Evolutionary conservation across 495 filamentous ascomycete genomes (phyloP), one percentile per base, ranked within the genome.

Genomic region (Thermochaetoides thermophila): DNA sequence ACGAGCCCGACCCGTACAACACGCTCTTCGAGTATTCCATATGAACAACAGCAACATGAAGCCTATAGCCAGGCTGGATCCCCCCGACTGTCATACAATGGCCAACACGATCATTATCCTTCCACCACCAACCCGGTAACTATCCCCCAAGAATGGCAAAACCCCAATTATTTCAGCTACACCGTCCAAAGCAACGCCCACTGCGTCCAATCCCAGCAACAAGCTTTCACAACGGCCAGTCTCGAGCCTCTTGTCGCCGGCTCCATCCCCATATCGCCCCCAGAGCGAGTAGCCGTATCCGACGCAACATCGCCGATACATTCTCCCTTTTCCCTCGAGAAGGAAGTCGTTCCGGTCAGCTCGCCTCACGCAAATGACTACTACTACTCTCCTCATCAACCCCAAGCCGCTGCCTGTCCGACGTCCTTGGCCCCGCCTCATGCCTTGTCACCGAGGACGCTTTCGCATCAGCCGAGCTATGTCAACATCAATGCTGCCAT

Each of bases 161-260:
- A 40, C 31, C 42, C 48, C 27, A 32, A 53, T 35, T 53, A 53
- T 18, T 32, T 35, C 25, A 38, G 35, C 43, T 53, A 50, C 33
- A 50, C 40, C 4, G 37, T 40, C 3, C 50, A 50, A 17, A 36
- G 39, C 10, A 38, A 42, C 30, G 36, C 38, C 18, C 48, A 41
- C 7, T 34, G 38, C 6, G 36, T 42, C 18, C 12, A 17, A 3
- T 37, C 42, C 4, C 34, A 32, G 5, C 39, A 40, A 14, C 9
- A 15, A 4, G 32, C 40, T 7, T 18, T 35, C 8, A 19, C 43
- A 1, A 11, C 37, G 0, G 37, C 39, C 0, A 39, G 40, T 9
- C 32, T 46, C 8, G 42, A 42, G 4, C 48, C 47, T 11, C 34
- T 53, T 5, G 32, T 53, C 33, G 50, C 48, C 14, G 38, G 22